Conservation (phyloP, 2,329 filamentous ascomycete genomes). For the Colletotrichum gigasporum region DNA sequence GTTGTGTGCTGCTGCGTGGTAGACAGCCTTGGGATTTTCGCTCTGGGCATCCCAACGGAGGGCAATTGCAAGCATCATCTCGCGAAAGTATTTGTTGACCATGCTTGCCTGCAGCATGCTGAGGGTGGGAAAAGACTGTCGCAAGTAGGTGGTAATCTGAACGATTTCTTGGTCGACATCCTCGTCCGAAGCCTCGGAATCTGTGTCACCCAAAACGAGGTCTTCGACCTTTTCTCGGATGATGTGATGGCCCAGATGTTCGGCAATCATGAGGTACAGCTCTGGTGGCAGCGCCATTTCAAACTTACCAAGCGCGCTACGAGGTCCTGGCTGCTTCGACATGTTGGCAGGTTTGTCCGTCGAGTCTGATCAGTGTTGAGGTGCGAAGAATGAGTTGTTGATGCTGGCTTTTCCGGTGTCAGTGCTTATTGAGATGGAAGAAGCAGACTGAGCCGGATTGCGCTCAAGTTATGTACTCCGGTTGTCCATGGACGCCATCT, state of each 20-base stretch:
- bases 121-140: neutral
- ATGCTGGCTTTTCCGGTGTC: no score
- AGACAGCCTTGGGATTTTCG: constrained; percentile 3
- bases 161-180: neutral
- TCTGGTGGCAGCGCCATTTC: neutral
- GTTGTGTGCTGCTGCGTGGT: constrained; percentile 1
- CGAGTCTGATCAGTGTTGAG: neutral
- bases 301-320: neutral
- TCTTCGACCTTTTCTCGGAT: neutral
- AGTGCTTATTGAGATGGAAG: no score
- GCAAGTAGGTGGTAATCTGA: neutral
- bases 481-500: no score
- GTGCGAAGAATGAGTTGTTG: no score
- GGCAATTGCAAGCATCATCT: neutral
- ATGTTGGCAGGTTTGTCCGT: neutral
- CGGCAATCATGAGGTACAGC: neutral
- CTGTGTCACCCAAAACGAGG: no score
- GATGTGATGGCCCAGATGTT: neutral
- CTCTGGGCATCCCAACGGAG: constrained; percentile 3
- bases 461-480: no score
- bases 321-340: neutral
- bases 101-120: constrained; percentile 12
- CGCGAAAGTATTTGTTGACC: neutral
- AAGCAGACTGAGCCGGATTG: no score
- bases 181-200: no score